These are phyloP conservation scores for Barnettozyma salicaria DNA, from an alignment of 805 yeast genomes.

Conservation along the genomic window DNA sequence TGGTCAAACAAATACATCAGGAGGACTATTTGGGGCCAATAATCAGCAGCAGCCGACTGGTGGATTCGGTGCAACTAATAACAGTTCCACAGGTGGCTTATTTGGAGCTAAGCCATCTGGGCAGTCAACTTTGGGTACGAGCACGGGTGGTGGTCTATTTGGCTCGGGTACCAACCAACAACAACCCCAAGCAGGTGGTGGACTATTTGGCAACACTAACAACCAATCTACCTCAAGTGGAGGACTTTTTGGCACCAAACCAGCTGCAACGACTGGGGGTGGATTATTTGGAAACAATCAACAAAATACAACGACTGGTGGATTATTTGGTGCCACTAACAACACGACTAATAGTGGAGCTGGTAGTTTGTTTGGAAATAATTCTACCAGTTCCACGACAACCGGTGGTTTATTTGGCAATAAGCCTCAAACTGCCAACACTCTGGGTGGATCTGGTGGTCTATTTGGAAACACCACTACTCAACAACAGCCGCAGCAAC, in stretches of 20 bases:
- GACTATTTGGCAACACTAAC: constrained; percentile 33
- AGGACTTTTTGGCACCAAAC: constrained; percentile 14
- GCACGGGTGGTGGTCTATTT: constrained; percentile 20
- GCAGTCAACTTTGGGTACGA: constrained; percentile 10
- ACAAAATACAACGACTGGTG: constrained; percentile 22
- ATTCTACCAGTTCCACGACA: constrained; percentile 5
- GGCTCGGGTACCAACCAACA: constrained; percentile 18
- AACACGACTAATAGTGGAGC: constrained; percentile 15
- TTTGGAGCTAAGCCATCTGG: constrained; percentile 38
- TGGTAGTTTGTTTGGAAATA: constrained; percentile 27
- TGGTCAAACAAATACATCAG: constrained; percentile 22
- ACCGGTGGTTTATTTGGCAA: constrained; percentile 25
- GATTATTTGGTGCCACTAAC: constrained; percentile 29
- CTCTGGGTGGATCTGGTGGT: constrained; percentile 2
- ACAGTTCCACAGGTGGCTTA: constrained; percentile 31
- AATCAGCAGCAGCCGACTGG: constrained; percentile 29
- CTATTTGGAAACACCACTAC: constrained; percentile 15
- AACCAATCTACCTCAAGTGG: constrained; percentile 18
- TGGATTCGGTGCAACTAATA: constrained; percentile 31
- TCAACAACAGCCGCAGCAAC: constrained; percentile 5
- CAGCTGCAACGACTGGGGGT: constrained; percentile 5
- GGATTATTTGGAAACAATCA: constrained; percentile 18
- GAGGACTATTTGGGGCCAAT: constrained; percentile 31
- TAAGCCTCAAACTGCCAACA: constrained; percentile 20
- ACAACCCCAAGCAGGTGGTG: constrained; percentile 25